Evolutionary conservation across 2,329 filamentous ascomycete genomes (phyloP), one percentile per base, ranked within the genome.

Genomic region (Rutstroemia sp.): DNA sequence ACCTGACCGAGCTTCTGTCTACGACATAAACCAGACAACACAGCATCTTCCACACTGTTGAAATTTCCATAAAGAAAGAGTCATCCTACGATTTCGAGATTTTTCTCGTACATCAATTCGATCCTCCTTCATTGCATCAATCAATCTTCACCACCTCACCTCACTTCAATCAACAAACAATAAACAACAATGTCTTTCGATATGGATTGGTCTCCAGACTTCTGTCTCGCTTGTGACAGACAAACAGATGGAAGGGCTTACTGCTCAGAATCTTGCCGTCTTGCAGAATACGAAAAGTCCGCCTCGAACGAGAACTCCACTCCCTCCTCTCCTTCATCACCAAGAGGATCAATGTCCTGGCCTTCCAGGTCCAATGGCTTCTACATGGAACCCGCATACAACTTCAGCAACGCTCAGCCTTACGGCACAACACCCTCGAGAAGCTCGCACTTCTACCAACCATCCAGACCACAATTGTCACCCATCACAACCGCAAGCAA

Each of bases 171-270:
- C 48, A 34, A 40, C 57, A 57, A 40, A 57, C 19, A 36, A 60
- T n/a, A 55, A 54, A 48, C 58, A 63, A 60, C 59, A 19, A 69
- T 70, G 68, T 61, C 64, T 54, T 61, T 60, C 56, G 63, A 69
- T 60, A 69, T 70, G 64, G 69, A 71, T 53, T 96, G 92, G 90
- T 88, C 88, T 67, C 89, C 88, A 72, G 87, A 95, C 73, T 96
- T 90, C 81, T 96, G 92, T 79, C 84, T 96, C 66, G 85, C 88
- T 76, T 96, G 92, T 78, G 92, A 96, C 76, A 87, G 87, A 75
- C 89, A 95, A 75, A 91, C 88, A 59, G 82, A 88, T 62, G 84
- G 84, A 56, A 85, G 85, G 60, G 84, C 88, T 63, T 96, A 95
- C 79, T 96, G 92, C 80, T 95, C 90, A 48, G 91, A 96, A 75